Conservation (phyloP, 1,284 basidiomycete species). For the Somion occarium region DNA sequence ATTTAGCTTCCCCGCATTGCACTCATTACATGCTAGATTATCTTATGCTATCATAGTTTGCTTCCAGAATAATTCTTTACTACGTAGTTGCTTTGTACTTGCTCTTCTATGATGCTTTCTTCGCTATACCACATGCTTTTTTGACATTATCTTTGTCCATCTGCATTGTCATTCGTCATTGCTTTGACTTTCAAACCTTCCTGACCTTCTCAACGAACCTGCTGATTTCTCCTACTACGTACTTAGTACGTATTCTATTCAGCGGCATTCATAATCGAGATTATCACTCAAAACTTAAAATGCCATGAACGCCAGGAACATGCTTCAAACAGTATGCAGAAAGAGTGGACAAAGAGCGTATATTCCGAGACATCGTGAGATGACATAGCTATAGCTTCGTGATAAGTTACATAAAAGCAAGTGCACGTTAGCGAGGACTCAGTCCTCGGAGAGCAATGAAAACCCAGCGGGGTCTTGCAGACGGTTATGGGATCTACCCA, state of each 20-base stretch:
- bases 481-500: constrained; percentile 19
- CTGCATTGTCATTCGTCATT: not conserved
- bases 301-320: too few relatives aligned
- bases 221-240: not conserved
- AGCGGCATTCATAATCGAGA: not conserved
- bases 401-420: not conserved
- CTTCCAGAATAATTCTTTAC: not conserved
- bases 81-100: not conserved
- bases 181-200: not conserved
- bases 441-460: constrained; percentile 9
- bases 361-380: not conserved
- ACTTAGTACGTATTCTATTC: not conserved
- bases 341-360: not conserved
- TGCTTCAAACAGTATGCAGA: not conserved
- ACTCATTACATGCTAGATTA: not conserved
- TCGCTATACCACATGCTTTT: not conserved
- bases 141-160: not conserved
- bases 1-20: not conserved
- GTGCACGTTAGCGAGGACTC: constrained; percentile 11
- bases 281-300: too few relatives aligned
- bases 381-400: not conserved
- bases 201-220: not conserved
- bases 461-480: constrained; percentile 8
- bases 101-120: not conserved
- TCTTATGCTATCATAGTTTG: not conserved